Evolutionary conservation across 139 green algal species (phyloP).

Genomic region (Chlamydomonas sphaeroides): DNA sequence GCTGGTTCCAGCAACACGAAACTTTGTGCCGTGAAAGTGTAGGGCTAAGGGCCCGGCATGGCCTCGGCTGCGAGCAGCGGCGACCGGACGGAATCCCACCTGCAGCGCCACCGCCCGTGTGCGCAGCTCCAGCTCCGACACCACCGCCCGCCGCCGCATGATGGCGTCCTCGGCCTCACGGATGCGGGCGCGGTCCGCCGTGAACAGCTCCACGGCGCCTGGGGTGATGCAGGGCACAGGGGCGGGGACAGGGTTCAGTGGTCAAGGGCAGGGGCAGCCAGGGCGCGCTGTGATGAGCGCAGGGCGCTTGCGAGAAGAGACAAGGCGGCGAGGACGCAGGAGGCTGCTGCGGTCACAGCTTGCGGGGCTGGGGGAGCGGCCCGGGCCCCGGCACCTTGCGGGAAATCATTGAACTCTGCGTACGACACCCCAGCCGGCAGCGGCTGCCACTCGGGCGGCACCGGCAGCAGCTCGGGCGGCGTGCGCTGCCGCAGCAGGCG

Average conservation of each 20-base stretch:
- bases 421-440: conserved; percentile 59
- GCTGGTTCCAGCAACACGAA: too few species aligned
- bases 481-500: conserved; percentile 37
- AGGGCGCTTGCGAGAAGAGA: too few species aligned
- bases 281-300: too few species aligned
- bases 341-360: too few species aligned
- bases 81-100: too few species aligned
- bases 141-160: conserved; percentile 55
- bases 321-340: too few species aligned
- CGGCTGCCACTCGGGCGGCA: conserved; percentile 29
- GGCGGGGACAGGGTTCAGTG: neutral
- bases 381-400: neutral
- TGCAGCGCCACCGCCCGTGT: conserved; percentile 55
- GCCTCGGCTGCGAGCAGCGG: too few species aligned
- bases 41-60: too few species aligned
- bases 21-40: too few species aligned
- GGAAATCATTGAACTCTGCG: conserved; percentile 56
- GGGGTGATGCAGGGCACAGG: too few species aligned
- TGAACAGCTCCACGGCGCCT: conserved; percentile 60
- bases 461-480: conserved; percentile 40
- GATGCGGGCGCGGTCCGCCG: conserved; percentile 61
- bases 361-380: too few species aligned
- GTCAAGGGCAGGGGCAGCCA: too few species aligned
- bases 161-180: conserved; percentile 68
- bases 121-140: conserved; percentile 66